Base-by-base conservation (phyloP, 768 basidiomycete species). In the Rhodotorula kratochvilovae region DNA sequence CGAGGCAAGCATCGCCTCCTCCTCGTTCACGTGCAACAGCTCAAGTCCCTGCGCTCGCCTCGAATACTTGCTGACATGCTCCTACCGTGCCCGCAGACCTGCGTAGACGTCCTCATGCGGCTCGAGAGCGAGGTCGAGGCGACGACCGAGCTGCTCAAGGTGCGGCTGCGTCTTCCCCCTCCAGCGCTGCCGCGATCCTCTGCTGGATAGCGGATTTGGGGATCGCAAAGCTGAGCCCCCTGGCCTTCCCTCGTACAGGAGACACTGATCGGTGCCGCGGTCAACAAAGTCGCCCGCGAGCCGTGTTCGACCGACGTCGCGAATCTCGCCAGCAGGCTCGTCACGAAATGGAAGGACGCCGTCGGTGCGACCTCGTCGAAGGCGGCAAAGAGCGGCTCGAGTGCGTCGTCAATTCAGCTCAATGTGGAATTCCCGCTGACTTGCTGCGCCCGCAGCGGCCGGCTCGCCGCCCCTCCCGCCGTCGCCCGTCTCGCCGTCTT, bases 221-320 rank as follows among this genome's bases (percentile, higher is more conserved):
- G 45, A 12, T 10, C 17, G 12, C 17, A 45, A 19, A 19, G 15
- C 7, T 17, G 45, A 45, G 10, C 45, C 45, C 15, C 12, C 45
- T 45, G 15, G n/a, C n/a, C n/a, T n/a, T n/a, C n/a, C n/a, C n/a
- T n/a, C n/a, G n/a, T n/a, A n/a, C 67, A 94, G 92, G 92, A 94
- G 81, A 93, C 91, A 80, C 92, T 89, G 80, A 89, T 88, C 6
- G 92, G 92, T 59, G 82, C 93, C 27, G 89, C 91, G 0, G 92
- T 96, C 5, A 91, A 91, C 62, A 93, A 92, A 81, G 84, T 94
- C 27, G 86, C 2, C 17, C 33, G 92, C 57, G 83, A 85, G 36
- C 88, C 92, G 79, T 82, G 85, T 1, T 82, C 85, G 17, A 89
- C 88, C 77, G 84, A 87, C 13, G 87, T 96, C 16, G 79, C 90